These are phyloP conservation scores for Auricularia heimuer DNA, from an alignment of 768 basidiomycete species.

Conservation along the genomic window DNA sequence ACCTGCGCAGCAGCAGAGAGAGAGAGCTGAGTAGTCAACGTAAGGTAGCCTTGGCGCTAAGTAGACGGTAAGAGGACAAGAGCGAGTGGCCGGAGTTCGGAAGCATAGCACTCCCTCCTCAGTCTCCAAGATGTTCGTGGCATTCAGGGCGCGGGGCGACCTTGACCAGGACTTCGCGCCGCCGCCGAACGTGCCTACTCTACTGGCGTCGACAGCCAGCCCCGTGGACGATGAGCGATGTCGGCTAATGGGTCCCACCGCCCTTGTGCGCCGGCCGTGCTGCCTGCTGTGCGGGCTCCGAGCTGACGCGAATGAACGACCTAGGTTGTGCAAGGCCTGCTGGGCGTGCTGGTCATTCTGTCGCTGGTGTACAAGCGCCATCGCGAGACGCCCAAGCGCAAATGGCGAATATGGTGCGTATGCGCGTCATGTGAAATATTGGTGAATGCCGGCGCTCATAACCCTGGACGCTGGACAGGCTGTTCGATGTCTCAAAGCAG, in stretches of 20 bases:
- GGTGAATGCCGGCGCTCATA: background rate
- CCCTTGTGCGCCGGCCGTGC: slow-evolving; percentile 25
- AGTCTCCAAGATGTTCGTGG: too few species aligned
- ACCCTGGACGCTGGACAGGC: slow-evolving; percentile 33
- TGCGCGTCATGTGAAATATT: slow-evolving; percentile 13
- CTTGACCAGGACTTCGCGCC: too few species aligned
- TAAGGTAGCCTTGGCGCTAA: too few species aligned
- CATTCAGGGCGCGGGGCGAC: too few species aligned
- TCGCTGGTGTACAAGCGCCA: slow-evolving; percentile 85
- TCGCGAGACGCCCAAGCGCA: slow-evolving; percentile 72
- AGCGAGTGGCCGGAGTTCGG: too few species aligned
- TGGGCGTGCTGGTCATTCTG: slow-evolving; percentile 86
- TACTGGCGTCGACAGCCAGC: background rate
- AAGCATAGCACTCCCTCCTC: too few species aligned
- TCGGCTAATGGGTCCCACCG: slow-evolving; percentile 38
- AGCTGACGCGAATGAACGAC: background rate
- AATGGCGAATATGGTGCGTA: slow-evolving; percentile 82
- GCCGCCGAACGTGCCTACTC: too few species aligned
- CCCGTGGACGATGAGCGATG: slow-evolving; percentile 36
- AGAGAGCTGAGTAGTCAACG: too few species aligned
- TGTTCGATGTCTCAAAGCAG: slow-evolving; percentile 92
- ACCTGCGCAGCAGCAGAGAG: too few species aligned
- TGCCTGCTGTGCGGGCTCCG: background rate
- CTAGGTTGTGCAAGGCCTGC: slow-evolving; percentile 71
- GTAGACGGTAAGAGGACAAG: too few species aligned